Conservation (phyloP, 176 grass and related monocot genomes). For the Puya raimondii region DNA sequence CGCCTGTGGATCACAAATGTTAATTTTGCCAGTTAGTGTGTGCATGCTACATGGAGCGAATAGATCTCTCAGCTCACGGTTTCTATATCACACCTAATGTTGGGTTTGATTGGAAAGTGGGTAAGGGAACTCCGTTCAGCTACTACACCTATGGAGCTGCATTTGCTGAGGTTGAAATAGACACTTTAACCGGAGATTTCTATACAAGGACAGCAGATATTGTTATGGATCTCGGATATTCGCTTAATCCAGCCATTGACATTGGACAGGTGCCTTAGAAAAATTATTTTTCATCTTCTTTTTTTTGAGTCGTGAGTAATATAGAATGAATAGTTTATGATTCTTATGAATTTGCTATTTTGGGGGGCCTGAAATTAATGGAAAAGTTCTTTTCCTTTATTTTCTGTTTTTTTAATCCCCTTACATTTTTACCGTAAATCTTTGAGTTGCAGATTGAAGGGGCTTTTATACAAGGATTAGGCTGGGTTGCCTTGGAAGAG, state of each 20-base stretch:
- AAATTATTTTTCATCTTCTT: background rate
- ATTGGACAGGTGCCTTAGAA: constrained; percentile 62
- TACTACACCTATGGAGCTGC: constrained; percentile 92
- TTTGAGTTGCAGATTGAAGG: constrained; percentile 92
- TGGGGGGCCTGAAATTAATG: background rate
- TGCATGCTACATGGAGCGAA: constrained; percentile 73
- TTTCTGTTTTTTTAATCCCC: background rate
- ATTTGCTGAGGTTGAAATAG: constrained; percentile 97
- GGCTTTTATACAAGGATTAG: constrained; percentile 92
- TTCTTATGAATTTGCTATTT: too few species aligned
- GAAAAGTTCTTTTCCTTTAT: background rate
- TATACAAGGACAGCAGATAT: constrained; percentile 71
- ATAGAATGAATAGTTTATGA: too few species aligned
- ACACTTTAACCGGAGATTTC: constrained; percentile 92
- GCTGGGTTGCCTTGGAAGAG: constrained; percentile 89
- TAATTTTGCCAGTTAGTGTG: constrained; percentile 42
- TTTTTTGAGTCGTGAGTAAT: background rate
- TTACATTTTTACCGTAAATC: constrained; percentile 25
- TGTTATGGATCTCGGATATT: constrained; percentile 84
- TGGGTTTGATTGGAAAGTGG: constrained; percentile 51
- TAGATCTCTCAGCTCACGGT: constrained; percentile 88
- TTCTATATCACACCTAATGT: constrained; percentile 83
- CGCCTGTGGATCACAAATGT: background rate
- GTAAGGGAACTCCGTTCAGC: constrained; percentile 67
- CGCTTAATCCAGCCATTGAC: constrained; percentile 97